These are phyloP conservation scores for Aechmea fasciata DNA, from an alignment of 176 grass and related monocot genomes.

Conservation along the genomic window DNA sequence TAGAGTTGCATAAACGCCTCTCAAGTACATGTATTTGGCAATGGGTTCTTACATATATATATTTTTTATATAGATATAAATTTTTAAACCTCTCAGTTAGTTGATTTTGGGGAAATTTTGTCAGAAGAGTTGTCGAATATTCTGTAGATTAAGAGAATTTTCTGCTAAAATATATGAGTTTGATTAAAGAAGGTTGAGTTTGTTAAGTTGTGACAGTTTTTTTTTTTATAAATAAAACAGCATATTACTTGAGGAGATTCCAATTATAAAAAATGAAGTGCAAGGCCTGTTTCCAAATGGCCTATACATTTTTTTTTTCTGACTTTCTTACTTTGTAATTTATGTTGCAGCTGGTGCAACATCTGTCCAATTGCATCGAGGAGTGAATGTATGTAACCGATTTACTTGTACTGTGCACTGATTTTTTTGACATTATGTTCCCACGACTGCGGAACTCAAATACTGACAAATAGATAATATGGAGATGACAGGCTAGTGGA, in stretches of 20 bases:
- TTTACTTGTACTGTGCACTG: constrained; percentile 10
- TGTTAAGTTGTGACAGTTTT: not conserved
- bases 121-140: not conserved
- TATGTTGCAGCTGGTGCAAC: constrained; percentile 71
- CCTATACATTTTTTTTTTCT: too few species aligned
- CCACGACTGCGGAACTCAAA: constrained; percentile 1
- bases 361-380: constrained; percentile 89
- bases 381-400: constrained; percentile 64
- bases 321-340: constrained; percentile 6
- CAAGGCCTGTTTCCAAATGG: too few species aligned
- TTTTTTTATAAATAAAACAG: constrained; percentile 17
- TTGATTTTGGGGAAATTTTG: not conserved
- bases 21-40: too few species aligned
- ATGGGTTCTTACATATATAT: too few species aligned
- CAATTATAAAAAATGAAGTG: too few species aligned
- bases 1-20: too few species aligned
- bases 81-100: not conserved
- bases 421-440: constrained; percentile 10
- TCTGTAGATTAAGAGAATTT: not conserved
- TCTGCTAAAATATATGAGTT: too few species aligned
- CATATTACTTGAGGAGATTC: too few species aligned
- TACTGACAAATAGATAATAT: constrained; percentile 32
- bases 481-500: constrained; percentile 54
- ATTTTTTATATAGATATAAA: too few species aligned
- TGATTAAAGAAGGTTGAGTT: too few species aligned